These are phyloP conservation scores for Verbena officinalis DNA, from an alignment of 257 asterid genomes.

Conservation along the genomic window DNA sequence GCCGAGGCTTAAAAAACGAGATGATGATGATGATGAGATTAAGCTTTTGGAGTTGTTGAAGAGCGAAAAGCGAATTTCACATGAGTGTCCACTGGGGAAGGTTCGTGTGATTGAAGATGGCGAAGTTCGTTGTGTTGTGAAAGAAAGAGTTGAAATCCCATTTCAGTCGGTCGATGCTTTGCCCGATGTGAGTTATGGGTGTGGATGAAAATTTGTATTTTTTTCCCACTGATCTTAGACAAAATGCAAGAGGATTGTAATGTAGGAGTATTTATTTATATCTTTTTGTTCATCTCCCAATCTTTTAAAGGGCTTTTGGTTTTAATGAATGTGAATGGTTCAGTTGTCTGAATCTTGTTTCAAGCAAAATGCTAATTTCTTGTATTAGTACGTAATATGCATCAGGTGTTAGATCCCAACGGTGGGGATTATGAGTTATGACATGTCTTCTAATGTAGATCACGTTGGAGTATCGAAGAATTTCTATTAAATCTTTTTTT, in stretches of 20 bases:
- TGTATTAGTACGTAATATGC: too few species aligned
- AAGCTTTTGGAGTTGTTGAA: conserved; percentile 36
- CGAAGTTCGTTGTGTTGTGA: background rate
- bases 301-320: background rate
- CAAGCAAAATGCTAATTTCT: too few species aligned
- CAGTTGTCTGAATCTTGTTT: too few species aligned
- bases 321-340: too few species aligned
- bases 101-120: conserved; percentile 47
- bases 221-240: background rate
- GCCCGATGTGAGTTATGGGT: conserved; percentile 63
- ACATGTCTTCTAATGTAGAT: too few species aligned
- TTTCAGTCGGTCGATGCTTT: conserved; percentile 47
- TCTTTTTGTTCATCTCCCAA: background rate
- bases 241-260: too few species aligned
- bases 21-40: conserved; percentile 34
- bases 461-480: too few species aligned
- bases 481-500: too few species aligned
- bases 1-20: conserved; percentile 50
- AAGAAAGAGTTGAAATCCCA: conserved; percentile 54
- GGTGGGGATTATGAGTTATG: too few species aligned
- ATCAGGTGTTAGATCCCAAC: too few species aligned
- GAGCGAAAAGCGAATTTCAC: conserved; percentile 21
- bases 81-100: conserved; percentile 47
- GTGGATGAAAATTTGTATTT: conserved; percentile 43
- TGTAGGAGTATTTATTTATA: background rate